Percentiles rank a stretch among this genome's conserved stretches.
Conservation (phyloP, 108 stramenopile genomes). For the Schizochytrium sp. region DNA sequence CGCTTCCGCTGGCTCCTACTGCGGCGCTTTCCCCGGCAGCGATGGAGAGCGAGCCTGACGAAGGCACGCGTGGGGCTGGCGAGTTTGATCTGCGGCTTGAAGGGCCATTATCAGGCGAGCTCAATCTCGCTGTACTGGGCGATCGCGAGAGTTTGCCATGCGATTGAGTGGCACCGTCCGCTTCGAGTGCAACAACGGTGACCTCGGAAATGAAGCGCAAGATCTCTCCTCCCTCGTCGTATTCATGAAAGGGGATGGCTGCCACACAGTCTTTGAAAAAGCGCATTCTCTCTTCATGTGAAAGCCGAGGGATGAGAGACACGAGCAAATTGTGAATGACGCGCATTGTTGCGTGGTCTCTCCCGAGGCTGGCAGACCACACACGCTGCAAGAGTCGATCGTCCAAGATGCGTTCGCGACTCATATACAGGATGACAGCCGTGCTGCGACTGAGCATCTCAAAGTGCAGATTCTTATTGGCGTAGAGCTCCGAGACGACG, state of each 20-base stretch:
- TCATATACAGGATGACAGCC: neutral
- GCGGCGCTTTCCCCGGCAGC: neutral
- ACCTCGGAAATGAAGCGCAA: neutral
- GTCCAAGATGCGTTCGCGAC: neutral
- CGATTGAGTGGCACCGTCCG: neutral
- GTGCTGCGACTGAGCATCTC: conserved; percentile 8
- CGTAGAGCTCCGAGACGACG: neutral
- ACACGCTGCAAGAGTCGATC: neutral
- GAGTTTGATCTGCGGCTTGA: no score
- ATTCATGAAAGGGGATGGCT: neutral
- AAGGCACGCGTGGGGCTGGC: neutral
- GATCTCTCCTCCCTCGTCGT: neutral
- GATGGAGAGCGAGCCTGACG: neutral
- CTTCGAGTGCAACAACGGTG: neutral
- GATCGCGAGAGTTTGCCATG: no score
- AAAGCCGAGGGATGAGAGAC: neutral
- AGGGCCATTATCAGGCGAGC: no score
- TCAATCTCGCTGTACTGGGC: no score
- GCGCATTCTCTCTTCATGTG: neutral
- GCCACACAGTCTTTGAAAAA: neutral
- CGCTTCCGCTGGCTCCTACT: neutral
- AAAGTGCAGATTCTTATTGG: neutral
- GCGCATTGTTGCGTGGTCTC: neutral
- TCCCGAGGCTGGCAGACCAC: neutral
- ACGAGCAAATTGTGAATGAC: neutral